These are phyloP conservation scores for Boletus pseudopeckii DNA, from an alignment of 768 basidiomycete genomes.

Conservation along the genomic window DNA sequence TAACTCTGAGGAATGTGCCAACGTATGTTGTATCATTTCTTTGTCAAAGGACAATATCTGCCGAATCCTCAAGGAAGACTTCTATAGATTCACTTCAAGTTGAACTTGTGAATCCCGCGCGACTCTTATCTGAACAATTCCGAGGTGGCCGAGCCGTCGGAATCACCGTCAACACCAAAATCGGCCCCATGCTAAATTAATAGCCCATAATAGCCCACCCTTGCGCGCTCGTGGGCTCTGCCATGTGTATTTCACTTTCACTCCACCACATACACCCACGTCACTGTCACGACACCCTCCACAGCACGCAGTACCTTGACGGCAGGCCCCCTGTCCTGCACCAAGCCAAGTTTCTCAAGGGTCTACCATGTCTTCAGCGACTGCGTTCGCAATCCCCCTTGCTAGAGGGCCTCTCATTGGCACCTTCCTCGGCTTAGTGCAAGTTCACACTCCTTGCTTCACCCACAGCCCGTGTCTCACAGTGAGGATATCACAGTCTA, in stretches of 20 bases:
- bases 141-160: background rate
- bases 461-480: background rate
- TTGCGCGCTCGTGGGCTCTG: background rate
- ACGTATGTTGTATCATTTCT: background rate
- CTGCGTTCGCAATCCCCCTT: constrained; percentile 8
- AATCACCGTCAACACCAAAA: background rate
- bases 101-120: background rate
- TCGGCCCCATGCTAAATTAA: background rate
- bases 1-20: too few species aligned
- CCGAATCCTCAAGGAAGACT: background rate
- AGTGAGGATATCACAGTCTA: constrained; percentile 7
- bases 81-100: background rate
- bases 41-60: too few species aligned
- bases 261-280: background rate
- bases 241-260: background rate
- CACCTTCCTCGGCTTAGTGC: constrained; percentile 22
- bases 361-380: constrained; percentile 7
- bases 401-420: constrained; percentile 28
- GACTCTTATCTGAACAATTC: background rate
- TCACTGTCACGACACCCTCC: background rate
- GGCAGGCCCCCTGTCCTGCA: background rate
- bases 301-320: background rate
- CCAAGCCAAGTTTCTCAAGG: background rate
- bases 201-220: background rate
- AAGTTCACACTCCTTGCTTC: background rate